These are phyloP conservation scores for Cladorrhinum sp. DNA, from an alignment of 2,329 filamentous ascomycete genomes.

Conservation along the genomic window DNA sequence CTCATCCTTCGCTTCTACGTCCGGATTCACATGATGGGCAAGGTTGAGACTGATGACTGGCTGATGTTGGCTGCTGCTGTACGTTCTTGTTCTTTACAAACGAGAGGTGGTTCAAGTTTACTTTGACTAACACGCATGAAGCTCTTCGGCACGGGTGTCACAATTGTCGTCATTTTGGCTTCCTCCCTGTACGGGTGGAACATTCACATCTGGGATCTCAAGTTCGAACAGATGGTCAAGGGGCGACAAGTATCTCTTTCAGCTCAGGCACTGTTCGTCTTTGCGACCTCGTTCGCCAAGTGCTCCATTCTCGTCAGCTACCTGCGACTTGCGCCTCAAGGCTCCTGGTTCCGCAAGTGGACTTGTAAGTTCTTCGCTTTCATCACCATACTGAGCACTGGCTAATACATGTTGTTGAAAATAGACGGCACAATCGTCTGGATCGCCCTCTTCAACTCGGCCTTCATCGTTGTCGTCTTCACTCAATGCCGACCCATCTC, in stretches of 20 bases:
- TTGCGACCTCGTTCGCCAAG: constrained; percentile 39
- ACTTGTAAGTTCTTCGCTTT: constrained; percentile 23
- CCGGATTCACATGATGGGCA: constrained; percentile 34
- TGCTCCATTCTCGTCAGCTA: constrained; percentile 41
- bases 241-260: constrained; percentile 40
- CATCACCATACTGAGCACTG: background rate
- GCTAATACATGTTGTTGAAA: background rate
- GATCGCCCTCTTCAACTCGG: constrained; percentile 30
- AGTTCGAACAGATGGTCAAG: constrained; percentile 26
- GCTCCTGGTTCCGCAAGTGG: constrained; percentile 34
- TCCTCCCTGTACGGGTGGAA: constrained; percentile 38
- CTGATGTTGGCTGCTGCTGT: constrained; percentile 41
- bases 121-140: constrained; percentile 14
- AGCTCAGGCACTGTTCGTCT: constrained; percentile 39
- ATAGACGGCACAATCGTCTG: constrained; percentile 27
- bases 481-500: constrained; percentile 35
- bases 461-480: constrained; percentile 37
- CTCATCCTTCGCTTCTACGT: constrained; percentile 39
- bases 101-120: background rate
- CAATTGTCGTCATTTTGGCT: constrained; percentile 36
- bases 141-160: constrained; percentile 36
- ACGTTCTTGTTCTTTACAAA: constrained; percentile 10
- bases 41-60: constrained; percentile 40
- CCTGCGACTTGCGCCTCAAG: constrained; percentile 36
- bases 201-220: constrained; percentile 39